phyloP scores from a whole-genome alignment of 495 filamentous ascomycete species.

The Clavariopsis aquatica region DNA sequence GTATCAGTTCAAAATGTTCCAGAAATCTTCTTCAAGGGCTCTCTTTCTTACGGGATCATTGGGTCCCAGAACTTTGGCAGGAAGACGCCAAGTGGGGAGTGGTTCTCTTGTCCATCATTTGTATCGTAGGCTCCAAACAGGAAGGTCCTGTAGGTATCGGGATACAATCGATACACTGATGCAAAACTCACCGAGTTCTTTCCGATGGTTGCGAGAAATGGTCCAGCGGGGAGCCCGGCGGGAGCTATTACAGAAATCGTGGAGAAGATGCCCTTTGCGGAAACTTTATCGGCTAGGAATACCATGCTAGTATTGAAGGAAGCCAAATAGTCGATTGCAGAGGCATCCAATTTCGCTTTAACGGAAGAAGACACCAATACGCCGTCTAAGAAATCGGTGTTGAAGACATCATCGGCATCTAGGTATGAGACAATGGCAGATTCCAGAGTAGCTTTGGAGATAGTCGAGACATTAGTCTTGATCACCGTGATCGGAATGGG shows the following conservation, averaged over 20 bases:
- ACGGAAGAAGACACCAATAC: slow-evolving; percentile 40
- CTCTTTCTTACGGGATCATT: slow-evolving; percentile 37
- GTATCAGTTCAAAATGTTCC: background rate
- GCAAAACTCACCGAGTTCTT: slow-evolving; percentile 24
- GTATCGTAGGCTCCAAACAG: slow-evolving; percentile 38
- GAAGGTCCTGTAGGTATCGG: slow-evolving; percentile 36
- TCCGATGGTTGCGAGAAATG: slow-evolving; percentile 26
- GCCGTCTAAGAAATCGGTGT: slow-evolving; percentile 41
- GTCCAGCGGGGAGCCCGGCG: slow-evolving; percentile 23
- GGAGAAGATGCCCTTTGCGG: slow-evolving; percentile 11
- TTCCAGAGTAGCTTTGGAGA: slow-evolving; percentile 16
- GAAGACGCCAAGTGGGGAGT: slow-evolving; percentile 28
- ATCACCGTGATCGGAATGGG: slow-evolving; percentile 35
- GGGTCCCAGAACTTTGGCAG: slow-evolving; percentile 35
- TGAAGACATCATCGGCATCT: slow-evolving; percentile 32
- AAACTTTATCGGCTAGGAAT: slow-evolving; percentile 12
- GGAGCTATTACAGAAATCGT: background rate
- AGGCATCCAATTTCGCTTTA: slow-evolving; percentile 27
- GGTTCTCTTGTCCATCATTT: slow-evolving; percentile 27
- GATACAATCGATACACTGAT: slow-evolving; percentile 37
- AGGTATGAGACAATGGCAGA: slow-evolving; percentile 18
- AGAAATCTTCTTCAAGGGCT: no score
- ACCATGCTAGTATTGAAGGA: slow-evolving; percentile 15
- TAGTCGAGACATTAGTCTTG: slow-evolving; percentile 25
- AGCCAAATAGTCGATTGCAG: slow-evolving; percentile 28